Base-by-base conservation (phyloP, 345 rosid genomes). In the Euclidium syriacum region DNA sequence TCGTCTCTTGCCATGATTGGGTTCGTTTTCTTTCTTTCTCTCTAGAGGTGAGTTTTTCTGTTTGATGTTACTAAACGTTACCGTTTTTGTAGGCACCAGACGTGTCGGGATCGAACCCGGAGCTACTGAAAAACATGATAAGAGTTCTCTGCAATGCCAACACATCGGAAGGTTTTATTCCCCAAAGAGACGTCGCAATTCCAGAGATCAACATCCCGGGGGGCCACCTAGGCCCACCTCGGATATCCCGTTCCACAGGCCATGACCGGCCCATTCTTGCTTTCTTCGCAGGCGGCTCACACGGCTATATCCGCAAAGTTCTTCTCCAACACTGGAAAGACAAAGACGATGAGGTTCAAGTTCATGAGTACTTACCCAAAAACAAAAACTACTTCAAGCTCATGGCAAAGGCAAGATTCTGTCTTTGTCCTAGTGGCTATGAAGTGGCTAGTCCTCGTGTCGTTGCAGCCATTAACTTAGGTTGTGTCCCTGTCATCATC, bases 1-100 rank as follows among this genome's bases (percentile, higher is more conserved):
- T 73, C 69, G 71, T 81, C 9, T 83, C 88, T 10, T 80, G 85
- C 35, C 88, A 80, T 68, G 88, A 80, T 56, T 83, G 88, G 88
- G 84, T 79, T 57, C 2, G 65, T 66, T 17, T 24, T 19, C 16
- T 15, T 40, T 30, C 23, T 5, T 16, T 41, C 18, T 49, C 25
- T 49, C 47, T n/a, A n/a, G n/a, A n/a, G n/a, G n/a, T n/a, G 18
- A 24, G 5, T 11, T 16, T 27, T 10, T 39, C 40, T 30, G 23
- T 39, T 4, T 62, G 4, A 19, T 52, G 20, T 2, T 29, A 19
- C 33, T 29, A 30, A 43, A 48, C 3, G 14, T 39, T 41, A 42
- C 67, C 5, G 26, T n/a, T 61, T 24, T 24, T 65, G 20, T 56
- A 80, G 84, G 87, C 79, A 53, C 87, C 87, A 2, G 62, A 68